These are phyloP conservation scores for Ogataea salicorniae DNA, from an alignment of 805 yeast genomes.

Conservation along the genomic window DNA sequence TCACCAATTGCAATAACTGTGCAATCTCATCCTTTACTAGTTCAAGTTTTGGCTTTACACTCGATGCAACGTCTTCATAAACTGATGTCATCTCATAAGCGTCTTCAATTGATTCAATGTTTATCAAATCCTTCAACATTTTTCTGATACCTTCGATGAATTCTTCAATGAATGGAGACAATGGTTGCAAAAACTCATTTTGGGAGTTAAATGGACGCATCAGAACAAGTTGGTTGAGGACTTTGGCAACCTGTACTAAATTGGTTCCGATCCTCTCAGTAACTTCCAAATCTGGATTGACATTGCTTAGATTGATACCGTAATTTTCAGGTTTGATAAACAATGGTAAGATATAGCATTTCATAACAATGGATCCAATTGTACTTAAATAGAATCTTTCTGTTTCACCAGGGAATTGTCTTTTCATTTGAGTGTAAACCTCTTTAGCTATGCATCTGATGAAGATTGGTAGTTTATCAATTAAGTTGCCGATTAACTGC, in stretches of 20 bases:
- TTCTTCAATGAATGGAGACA: slow-evolving; percentile 63
- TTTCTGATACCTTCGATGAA: slow-evolving; percentile 43
- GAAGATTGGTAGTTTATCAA: slow-evolving; percentile 47
- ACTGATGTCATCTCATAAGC: slow-evolving; percentile 53
- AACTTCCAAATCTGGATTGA: slow-evolving; percentile 23
- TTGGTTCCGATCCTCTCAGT: slow-evolving; percentile 38
- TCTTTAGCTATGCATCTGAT: slow-evolving; percentile 51
- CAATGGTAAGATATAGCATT: slow-evolving; percentile 44
- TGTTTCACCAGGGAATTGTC: slow-evolving; percentile 49
- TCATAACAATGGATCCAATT: slow-evolving; percentile 61
- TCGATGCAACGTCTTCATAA: slow-evolving; percentile 60
- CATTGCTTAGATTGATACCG: slow-evolving; percentile 37
- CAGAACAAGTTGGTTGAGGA: slow-evolving; percentile 59
- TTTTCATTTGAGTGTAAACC: slow-evolving; percentile 27
- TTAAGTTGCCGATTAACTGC: slow-evolving; percentile 39
- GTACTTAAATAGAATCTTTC: slow-evolving; percentile 59
- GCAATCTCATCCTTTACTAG: slow-evolving; percentile 43
- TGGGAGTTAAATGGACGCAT: slow-evolving; percentile 60
- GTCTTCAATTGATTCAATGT: slow-evolving; percentile 51
- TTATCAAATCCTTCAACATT: slow-evolving; percentile 43
- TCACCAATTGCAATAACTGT: slow-evolving; percentile 37
- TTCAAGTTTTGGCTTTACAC: slow-evolving; percentile 40
- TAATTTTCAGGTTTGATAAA: slow-evolving; percentile 51
- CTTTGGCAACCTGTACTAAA: slow-evolving; percentile 49
- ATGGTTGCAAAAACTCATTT: slow-evolving; percentile 70